phyloP scores from a whole-genome alignment of 306 rosid genomes.

The Inga oerstediana region DNA sequence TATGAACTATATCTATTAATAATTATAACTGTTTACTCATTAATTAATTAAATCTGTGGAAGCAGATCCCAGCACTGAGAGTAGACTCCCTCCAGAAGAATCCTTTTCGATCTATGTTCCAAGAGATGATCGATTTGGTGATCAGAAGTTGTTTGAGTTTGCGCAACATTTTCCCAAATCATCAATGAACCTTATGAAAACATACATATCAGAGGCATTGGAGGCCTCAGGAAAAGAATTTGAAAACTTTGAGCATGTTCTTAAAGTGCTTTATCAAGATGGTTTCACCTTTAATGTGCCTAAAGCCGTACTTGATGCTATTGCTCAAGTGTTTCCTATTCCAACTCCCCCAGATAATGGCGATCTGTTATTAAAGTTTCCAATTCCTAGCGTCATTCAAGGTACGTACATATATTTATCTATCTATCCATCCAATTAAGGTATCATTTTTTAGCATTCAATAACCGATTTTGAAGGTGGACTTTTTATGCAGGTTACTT shows the following conservation, averaged over 20 bases:
- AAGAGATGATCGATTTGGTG: slow-evolving; percentile 72
- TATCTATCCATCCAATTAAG: neutral
- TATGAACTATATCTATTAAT: too few species aligned
- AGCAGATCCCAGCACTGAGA: slow-evolving; percentile 56
- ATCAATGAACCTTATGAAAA: slow-evolving; percentile 37
- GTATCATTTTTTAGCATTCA: neutral
- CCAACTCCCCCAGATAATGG: slow-evolving; percentile 59
- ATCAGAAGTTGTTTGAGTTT: slow-evolving; percentile 66
- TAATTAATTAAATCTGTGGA: neutral
- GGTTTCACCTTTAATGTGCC: slow-evolving; percentile 52
- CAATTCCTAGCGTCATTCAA: neutral
- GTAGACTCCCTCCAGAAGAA: neutral
- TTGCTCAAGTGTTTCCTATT: slow-evolving; percentile 38
- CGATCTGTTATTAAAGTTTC: slow-evolving; percentile 16
- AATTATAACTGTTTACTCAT: neutral
- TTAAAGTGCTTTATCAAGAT: slow-evolving; percentile 56
- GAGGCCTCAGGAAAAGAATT: slow-evolving; percentile 43
- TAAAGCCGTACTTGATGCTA: slow-evolving; percentile 20
- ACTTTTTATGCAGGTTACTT: too few species aligned
- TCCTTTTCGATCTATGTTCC: slow-evolving; percentile 50
- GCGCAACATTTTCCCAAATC: slow-evolving; percentile 54
- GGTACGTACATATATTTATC: neutral
- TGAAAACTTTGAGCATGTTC: slow-evolving; percentile 57
- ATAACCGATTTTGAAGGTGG: neutral
- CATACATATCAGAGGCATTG: neutral